A percentile compares a stretch with the other conserved stretches of the same genome.
Evolutionary conservation across 1,284 basidiomycete genomes (phyloP).

Genomic region (Lentinus polychrous): DNA sequence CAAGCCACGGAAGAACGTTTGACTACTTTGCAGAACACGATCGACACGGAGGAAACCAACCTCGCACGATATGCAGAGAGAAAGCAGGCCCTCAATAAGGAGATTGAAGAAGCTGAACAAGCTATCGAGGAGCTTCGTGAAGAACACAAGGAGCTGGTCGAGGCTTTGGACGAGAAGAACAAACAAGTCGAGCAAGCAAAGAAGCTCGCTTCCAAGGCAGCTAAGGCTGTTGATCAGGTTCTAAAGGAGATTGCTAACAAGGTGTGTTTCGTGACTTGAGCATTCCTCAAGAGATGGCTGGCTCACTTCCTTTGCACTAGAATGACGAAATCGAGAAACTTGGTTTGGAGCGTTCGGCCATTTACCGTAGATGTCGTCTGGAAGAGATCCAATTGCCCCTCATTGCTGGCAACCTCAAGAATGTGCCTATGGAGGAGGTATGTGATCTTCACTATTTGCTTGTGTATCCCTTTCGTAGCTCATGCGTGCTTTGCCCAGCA

Average conservation of each 20-base stretch:
- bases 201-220: slow-evolving; percentile 61
- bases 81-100: slow-evolving; percentile 52
- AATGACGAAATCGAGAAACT: slow-evolving; percentile 93
- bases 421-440: slow-evolving; percentile 94
- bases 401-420: slow-evolving; percentile 66
- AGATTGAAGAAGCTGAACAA: slow-evolving; percentile 59
- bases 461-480: background rate
- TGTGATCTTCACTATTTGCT: slow-evolving; percentile 10
- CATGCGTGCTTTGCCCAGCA: slow-evolving; percentile 41
- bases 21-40: slow-evolving; percentile 44
- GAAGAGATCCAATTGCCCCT: slow-evolving; percentile 90
- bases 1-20: slow-evolving; percentile 60
- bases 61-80: slow-evolving; percentile 52
- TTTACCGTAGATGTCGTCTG: slow-evolving; percentile 89
- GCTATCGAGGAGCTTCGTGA: slow-evolving; percentile 53
- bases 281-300: slow-evolving; percentile 2
- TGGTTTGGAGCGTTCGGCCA: slow-evolving; percentile 77
- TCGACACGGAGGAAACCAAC: slow-evolving; percentile 50
- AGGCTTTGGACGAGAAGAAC: slow-evolving; percentile 60
- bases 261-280: slow-evolving; percentile 33
- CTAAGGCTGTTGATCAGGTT: slow-evolving; percentile 76
- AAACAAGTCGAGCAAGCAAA: slow-evolving; percentile 74
- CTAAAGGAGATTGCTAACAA: slow-evolving; percentile 85
- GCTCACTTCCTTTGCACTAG: slow-evolving; percentile 33
- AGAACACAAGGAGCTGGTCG: slow-evolving; percentile 57